Evolutionary conservation across 306 rosid genomes (phyloP), one percentile per base, ranked within the genome.

Genomic region (Dryas drummondii): DNA sequence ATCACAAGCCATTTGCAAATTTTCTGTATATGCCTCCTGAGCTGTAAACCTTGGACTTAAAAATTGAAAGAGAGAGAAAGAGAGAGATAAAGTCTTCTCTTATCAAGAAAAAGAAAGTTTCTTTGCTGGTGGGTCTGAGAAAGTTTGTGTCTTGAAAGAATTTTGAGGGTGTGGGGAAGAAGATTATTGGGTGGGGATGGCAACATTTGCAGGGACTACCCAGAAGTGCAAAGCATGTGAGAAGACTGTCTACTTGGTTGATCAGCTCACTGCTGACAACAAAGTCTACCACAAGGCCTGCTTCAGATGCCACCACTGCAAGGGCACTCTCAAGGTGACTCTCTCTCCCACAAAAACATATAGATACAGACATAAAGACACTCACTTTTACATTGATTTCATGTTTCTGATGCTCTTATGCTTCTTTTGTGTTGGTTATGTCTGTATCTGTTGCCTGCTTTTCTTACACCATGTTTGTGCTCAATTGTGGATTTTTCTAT

Each of bases 291-390:
- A 94, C 82, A 92, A 89, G 73, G 89, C 91, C 44, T 94, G 99
- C 81, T 94, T 94, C 82, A 92, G 88, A 81, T 94, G 99, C 78
- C 96, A 90, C 81, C 99, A 94, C 78, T 94, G 99, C 88, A 94
- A 92, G 83, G 90, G 97, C 57, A 92, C 97, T 80, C 97, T 94
- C 83, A 92, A 90, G 99, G 99, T 89, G 6, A 9, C 17, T 44
- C 17, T 16, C 52, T 55, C 42, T 61, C 7, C 44, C 19, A 56
- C 7, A 53, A 53, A 11, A 16, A 53, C 8, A 53, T 17, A 53
- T 49, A 56, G 40, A 47, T 63, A 22, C 56, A 45, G 40, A 17
- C 0, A 4, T 15, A 11, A 5, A 69, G 73, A 0, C 63, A 15
- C 12, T 53, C 49, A 10, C 51, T 37, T 70, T 5, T 15, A 7